Conservation (phyloP, 805 yeast species). For the Clavispora asparagi region DNA sequence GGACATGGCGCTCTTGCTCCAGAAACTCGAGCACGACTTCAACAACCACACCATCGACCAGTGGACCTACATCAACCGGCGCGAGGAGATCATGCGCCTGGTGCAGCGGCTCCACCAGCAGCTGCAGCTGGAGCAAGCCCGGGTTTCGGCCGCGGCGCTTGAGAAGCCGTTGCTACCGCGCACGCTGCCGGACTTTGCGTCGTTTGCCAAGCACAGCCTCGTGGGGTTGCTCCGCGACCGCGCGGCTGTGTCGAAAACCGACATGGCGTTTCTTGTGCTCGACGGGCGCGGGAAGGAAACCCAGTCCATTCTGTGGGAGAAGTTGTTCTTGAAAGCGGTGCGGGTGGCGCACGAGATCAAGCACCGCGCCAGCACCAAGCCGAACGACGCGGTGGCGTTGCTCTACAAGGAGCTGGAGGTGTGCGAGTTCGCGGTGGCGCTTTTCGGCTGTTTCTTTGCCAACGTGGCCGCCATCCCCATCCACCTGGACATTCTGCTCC, state of each 20-base stretch:
- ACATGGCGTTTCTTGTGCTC: constrained; percentile 65
- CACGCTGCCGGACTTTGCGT: constrained; percentile 23
- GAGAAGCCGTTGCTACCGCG: constrained; percentile 66
- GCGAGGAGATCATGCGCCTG: constrained; percentile 40
- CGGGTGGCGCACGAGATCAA: constrained; percentile 81
- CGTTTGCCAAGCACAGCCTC: constrained; percentile 46
- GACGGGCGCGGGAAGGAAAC: constrained; percentile 81
- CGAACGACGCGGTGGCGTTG: constrained; percentile 79
- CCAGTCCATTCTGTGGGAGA: constrained; percentile 81
- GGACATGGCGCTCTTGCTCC: constrained; percentile 39
- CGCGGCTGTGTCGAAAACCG: constrained; percentile 55
- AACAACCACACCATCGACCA: constrained; percentile 38
- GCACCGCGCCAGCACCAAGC: constrained; percentile 65
- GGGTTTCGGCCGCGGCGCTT: constrained; percentile 31
- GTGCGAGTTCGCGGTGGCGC: constrained; percentile 77
- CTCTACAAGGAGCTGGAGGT: constrained; percentile 82
- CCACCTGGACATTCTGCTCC: constrained; percentile 62
- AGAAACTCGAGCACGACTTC: constrained; percentile 39
- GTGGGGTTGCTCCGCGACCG: constrained; percentile 71
- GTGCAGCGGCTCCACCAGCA: constrained; percentile 31
- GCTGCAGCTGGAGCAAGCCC: constrained; percentile 16
- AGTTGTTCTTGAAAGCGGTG: constrained; percentile 74
- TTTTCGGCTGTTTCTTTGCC: constrained; percentile 88
- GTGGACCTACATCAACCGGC: constrained; percentile 41
- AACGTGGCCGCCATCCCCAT: constrained; percentile 95